A percentile compares a stretch with the other conserved stretches of the same genome.
Evolutionary conservation across 2,329 filamentous ascomycete genomes (phyloP).

Genomic region (Colletotrichum zoysiae): DNA sequence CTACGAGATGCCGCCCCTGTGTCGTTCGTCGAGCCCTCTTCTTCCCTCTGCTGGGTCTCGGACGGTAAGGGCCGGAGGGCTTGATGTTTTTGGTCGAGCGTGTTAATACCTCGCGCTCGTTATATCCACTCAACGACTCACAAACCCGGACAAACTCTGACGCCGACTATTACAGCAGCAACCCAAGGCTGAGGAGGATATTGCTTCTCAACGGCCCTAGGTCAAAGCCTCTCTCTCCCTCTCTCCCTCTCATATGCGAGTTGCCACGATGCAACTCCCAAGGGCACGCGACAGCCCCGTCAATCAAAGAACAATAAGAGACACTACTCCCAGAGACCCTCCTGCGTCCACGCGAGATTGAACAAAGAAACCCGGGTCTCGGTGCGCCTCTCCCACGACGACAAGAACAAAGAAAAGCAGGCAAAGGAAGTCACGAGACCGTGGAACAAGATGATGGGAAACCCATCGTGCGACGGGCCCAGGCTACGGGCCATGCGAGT

Average conservation of each 20-base stretch:
- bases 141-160: background rate
- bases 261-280: background rate
- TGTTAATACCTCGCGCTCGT: background rate
- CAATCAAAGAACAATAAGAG: background rate
- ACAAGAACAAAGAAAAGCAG: background rate
- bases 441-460: background rate
- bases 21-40: background rate
- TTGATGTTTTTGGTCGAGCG: background rate
- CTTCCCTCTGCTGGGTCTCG: background rate
- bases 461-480: background rate
- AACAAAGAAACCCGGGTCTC: constrained; percentile 2
- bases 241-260: background rate
- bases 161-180: background rate
- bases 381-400: background rate
- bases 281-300: background rate
- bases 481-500: constrained; percentile 14
- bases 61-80: too few relatives aligned
- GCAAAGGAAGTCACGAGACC: background rate
- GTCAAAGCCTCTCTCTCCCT: background rate
- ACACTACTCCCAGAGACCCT: background rate
- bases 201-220: background rate
- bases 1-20: background rate
- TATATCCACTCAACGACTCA: background rate
- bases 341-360: background rate
- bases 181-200: background rate